Evolutionary conservation across 2,329 filamentous ascomycete species (phyloP).

Genomic region (Xylaria sp.): DNA sequence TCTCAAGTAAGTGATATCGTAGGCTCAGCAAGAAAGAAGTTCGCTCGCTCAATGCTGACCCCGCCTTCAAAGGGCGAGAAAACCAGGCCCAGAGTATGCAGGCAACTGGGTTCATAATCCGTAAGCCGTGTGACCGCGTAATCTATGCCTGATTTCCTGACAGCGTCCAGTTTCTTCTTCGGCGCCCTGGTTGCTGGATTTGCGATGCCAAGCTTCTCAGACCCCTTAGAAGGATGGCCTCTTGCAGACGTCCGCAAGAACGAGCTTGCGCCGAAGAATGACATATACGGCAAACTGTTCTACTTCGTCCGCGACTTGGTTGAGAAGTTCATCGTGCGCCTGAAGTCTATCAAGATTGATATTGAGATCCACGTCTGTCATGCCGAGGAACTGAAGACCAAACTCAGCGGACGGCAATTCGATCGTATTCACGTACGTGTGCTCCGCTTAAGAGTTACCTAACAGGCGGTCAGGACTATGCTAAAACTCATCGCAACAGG

Average conservation of each 20-base stretch:
- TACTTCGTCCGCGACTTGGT: not conserved
- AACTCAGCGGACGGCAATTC: not conserved
- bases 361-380: not conserved
- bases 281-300: not conserved
- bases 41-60: not conserved
- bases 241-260: not conserved
- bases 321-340: not conserved
- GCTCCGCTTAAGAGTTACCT: not conserved
- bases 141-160: not conserved
- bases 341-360: not conserved
- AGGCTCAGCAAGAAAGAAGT: not conserved
- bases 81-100: not conserved
- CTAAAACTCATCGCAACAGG: not conserved
- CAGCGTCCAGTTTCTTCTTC: not conserved
- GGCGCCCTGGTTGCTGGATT: not conserved
- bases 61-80: not conserved
- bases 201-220: not conserved
- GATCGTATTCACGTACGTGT: not conserved
- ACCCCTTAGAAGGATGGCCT: not conserved
- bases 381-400: not conserved
- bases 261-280: not conserved
- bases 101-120: not conserved
- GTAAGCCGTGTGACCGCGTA: not conserved
- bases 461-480: not conserved
- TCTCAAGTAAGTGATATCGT: not conserved